Conservation (phyloP, 1,284 basidiomycete genomes). For the Heterobasidion occidentale region DNA sequence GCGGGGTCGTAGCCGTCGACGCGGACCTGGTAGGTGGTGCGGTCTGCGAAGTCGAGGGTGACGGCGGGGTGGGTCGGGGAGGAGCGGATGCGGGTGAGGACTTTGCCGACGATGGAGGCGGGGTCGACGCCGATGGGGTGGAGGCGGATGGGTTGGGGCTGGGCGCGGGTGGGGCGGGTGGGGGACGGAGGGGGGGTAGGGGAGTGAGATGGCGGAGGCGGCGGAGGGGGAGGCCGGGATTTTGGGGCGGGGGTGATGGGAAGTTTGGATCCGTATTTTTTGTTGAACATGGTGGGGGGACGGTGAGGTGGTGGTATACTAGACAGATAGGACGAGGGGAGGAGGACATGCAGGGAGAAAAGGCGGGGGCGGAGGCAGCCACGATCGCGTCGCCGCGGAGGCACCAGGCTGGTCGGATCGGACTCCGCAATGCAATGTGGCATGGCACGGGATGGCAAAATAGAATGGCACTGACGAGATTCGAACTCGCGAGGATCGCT, state of each 20-base stretch:
- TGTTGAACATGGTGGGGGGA: slow-evolving; percentile 5
- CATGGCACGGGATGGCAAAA: slow-evolving; percentile 8
- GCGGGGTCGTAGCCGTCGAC: slow-evolving; percentile 55
- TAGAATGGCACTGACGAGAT: slow-evolving; percentile 49
- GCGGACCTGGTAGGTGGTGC: slow-evolving; percentile 45
- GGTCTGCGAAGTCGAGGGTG: slow-evolving; percentile 48
- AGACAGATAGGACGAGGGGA: no score
- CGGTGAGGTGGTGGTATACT: no score
- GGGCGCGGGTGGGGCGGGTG: slow-evolving; percentile 19
- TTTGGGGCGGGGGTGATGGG: neutral
- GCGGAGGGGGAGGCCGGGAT: neutral
- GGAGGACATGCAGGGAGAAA: no score
- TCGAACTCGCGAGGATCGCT: slow-evolving; percentile 53
- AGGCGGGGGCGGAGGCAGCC: no score
- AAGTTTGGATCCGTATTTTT: no score
- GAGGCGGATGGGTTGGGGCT: slow-evolving; percentile 23
- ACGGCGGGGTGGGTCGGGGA: slow-evolving; percentile 48
- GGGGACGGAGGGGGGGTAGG: slow-evolving; percentile 18
- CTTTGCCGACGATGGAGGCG: slow-evolving; percentile 40
- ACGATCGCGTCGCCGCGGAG: no score
- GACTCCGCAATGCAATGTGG: neutral
- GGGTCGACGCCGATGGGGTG: slow-evolving; percentile 39
- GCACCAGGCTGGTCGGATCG: no score
- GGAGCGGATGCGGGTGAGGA: slow-evolving; percentile 36
- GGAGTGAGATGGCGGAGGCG: slow-evolving; percentile 7